These are phyloP conservation scores for Penicillium hesseltinei DNA, from an alignment of 2,329 filamentous ascomycete species.

Conservation along the genomic window DNA sequence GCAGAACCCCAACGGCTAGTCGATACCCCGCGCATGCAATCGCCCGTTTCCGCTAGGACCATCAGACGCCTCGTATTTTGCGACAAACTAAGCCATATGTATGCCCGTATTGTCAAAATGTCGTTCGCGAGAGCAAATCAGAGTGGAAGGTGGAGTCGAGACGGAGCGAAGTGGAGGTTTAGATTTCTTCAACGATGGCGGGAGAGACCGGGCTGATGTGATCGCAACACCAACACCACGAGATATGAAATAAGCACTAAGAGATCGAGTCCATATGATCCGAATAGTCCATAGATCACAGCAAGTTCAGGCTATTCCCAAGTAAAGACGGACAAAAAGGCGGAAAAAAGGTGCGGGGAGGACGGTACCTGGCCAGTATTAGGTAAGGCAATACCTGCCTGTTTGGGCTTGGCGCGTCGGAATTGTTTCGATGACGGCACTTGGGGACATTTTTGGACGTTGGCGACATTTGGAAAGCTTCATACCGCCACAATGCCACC, in stretches of 20 bases:
- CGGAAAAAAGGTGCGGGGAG: slow-evolving; percentile 5
- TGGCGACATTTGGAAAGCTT: background rate
- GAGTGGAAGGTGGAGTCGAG: slow-evolving; percentile 9
- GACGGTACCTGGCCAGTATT: slow-evolving; percentile 6
- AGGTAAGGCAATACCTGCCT: slow-evolving; percentile 12
- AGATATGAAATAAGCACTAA: background rate
- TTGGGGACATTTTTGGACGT: background rate
- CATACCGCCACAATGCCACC: slow-evolving; percentile 25
- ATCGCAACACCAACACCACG: background rate
- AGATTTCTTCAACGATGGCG: slow-evolving; percentile 1
- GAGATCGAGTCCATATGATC: background rate
- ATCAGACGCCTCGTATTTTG: background rate
- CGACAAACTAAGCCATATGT: slow-evolving; percentile 1
- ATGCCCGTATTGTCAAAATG: background rate
- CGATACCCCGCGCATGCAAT: slow-evolving; percentile 7
- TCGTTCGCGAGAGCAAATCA: background rate
- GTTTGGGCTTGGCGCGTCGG: slow-evolving; percentile 4
- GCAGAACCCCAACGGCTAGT: background rate
- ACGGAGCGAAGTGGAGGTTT: slow-evolving; percentile 8
- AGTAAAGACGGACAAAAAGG: background rate
- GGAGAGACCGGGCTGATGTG: slow-evolving; percentile 1
- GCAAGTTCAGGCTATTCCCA: background rate
- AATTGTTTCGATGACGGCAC: slow-evolving; percentile 14
- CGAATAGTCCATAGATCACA: background rate
- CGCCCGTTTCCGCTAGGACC: slow-evolving; percentile 3